These are phyloP conservation scores for Botryotinia globosa DNA, from an alignment of 2,329 filamentous ascomycete genomes.

Conservation along the genomic window DNA sequence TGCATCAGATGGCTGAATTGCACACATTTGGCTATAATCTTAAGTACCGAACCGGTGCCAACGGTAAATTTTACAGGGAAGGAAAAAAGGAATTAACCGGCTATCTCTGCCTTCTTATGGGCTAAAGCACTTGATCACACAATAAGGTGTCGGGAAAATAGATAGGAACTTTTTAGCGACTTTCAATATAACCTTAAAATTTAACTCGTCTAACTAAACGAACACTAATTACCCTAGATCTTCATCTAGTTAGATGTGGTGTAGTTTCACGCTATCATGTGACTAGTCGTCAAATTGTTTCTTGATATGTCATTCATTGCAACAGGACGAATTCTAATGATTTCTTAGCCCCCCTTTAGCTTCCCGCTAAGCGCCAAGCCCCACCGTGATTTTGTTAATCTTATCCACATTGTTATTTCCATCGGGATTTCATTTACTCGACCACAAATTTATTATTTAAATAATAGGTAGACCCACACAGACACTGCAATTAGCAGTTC, in stretches of 20 bases:
- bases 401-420: background rate
- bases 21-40: background rate
- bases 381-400: background rate
- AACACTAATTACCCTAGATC: background rate
- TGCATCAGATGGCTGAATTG: background rate
- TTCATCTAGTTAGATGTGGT: background rate
- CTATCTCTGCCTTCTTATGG: background rate
- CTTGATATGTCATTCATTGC: background rate
- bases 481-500: no score
- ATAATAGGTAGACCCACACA: no score
- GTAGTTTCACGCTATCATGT: background rate
- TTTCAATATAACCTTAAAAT: background rate
- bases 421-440: background rate
- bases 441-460: no score
- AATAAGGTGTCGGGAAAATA: background rate
- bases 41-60: background rate
- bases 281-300: background rate
- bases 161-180: background rate
- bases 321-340: background rate
- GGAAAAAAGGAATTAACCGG: background rate
- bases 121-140: background rate
- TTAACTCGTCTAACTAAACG: background rate
- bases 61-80: rapidly evolving
- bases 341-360: background rate
- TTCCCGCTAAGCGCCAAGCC: background rate